Conservation (phyloP, 2,329 filamentous ascomycete genomes). For the Penicillium capsulatum region DNA sequence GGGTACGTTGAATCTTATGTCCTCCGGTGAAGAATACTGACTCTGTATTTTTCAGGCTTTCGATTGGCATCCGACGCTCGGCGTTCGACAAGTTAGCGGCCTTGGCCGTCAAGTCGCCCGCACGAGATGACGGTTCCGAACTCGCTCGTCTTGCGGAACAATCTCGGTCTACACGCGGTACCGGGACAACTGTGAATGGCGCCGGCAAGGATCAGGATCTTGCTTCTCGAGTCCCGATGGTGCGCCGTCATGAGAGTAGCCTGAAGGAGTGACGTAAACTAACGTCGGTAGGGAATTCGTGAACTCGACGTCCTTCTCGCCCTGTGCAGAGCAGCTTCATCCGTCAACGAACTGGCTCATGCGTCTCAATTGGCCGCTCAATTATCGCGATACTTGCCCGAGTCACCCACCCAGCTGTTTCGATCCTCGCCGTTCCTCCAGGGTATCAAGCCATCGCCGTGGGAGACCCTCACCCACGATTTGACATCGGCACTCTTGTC, state of each 20-base stretch:
- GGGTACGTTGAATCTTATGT: conserved; percentile 21
- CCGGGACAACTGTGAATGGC: conserved; percentile 35
- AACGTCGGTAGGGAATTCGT: conserved; percentile 62
- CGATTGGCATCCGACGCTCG: conserved; percentile 36
- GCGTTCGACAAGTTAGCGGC: conserved; percentile 45
- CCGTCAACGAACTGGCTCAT: conserved; percentile 64
- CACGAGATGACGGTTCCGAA: conserved; percentile 29
- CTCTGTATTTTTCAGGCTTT: conserved; percentile 25
- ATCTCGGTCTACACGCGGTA: conserved; percentile 20
- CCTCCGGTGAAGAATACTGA: neutral
- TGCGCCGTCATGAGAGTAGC: conserved; percentile 10
- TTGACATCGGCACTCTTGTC: conserved; percentile 77
- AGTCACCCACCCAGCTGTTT: conserved; percentile 76
- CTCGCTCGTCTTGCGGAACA: conserved; percentile 36
- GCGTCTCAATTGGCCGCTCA: conserved; percentile 76
- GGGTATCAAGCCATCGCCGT: conserved; percentile 79
- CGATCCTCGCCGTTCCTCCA: conserved; percentile 76
- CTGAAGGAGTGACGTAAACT: conserved; percentile 13
- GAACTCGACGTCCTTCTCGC: conserved; percentile 91
- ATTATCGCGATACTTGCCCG: conserved; percentile 76
- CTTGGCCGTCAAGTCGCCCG: conserved; percentile 36
- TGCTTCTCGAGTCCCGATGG: conserved; percentile 40
- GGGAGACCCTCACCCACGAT: conserved; percentile 75
- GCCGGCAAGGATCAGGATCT: conserved; percentile 36
- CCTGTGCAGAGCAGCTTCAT: conserved; percentile 82